A percentile compares a stretch with the other conserved stretches of the same genome.
Evolutionary conservation across 2,329 filamentous ascomycete species (phyloP).

Genomic region (Trichoderma koningii): DNA sequence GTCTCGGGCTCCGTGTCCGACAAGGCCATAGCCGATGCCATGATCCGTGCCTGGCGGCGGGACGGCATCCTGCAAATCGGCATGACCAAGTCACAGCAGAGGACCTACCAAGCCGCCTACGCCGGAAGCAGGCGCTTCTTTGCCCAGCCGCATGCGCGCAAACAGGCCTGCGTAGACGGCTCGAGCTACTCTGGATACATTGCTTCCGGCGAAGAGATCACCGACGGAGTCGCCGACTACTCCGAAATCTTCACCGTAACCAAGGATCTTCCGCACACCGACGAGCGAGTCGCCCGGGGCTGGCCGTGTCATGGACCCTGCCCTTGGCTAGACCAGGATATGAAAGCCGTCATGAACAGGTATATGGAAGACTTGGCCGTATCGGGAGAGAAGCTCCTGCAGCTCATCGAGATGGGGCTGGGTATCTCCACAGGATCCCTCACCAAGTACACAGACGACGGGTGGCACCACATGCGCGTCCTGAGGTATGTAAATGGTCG

Average conservation of each 20-base stretch:
- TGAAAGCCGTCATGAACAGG: slow-evolving; percentile 43
- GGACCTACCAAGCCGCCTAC: slow-evolving; percentile 42
- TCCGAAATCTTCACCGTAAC: slow-evolving; percentile 56
- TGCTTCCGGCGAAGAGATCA: slow-evolving; percentile 52
- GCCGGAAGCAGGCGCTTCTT: slow-evolving; percentile 46
- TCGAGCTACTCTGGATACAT: slow-evolving; percentile 53
- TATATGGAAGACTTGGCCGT: slow-evolving; percentile 47
- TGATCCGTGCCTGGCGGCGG: slow-evolving; percentile 47
- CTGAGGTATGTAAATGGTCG: slow-evolving; percentile 42
- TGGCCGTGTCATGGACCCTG: slow-evolving; percentile 55
- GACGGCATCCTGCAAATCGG: slow-evolving; percentile 52
- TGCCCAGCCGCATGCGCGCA: slow-evolving; percentile 39
- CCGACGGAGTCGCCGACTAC: slow-evolving; percentile 53
- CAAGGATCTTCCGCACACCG: slow-evolving; percentile 46
- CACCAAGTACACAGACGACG: slow-evolving; percentile 47
- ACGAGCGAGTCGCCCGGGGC: slow-evolving; percentile 43
- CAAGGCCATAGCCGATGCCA: slow-evolving; percentile 42
- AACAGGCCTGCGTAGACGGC: slow-evolving; percentile 47
- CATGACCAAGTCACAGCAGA: slow-evolving; percentile 42
- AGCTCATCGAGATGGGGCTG: slow-evolving; percentile 50
- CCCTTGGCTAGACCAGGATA: slow-evolving; percentile 49
- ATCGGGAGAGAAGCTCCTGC: slow-evolving; percentile 49
- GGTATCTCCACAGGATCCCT: slow-evolving; percentile 45
- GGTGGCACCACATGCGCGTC: slow-evolving; percentile 55
- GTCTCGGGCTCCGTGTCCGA: slow-evolving; percentile 42